Conservation (phyloP, 495 filamentous ascomycete species). For the Baudoinia panamericana region DNA sequence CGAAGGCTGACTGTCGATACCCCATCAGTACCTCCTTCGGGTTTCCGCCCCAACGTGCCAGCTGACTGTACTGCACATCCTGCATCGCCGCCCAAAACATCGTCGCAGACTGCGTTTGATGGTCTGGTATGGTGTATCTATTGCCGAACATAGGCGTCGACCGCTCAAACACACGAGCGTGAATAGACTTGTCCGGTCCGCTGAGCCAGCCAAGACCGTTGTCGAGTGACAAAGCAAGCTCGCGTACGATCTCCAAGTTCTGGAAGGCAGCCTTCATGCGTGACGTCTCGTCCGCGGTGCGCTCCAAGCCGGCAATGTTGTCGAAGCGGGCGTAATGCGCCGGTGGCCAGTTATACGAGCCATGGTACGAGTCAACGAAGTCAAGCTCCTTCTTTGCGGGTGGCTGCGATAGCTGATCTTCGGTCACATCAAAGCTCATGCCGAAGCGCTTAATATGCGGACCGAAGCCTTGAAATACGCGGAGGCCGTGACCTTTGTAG, state of each 20-base stretch:
- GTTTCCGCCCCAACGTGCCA: conserved; percentile 5
- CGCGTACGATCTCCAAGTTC: conserved; percentile 30
- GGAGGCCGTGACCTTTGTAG: conserved; percentile 34
- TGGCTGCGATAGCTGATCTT: conserved; percentile 28
- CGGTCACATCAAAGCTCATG: conserved; percentile 43
- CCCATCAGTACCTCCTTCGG: conserved; percentile 19
- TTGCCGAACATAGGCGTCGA: conserved; percentile 25
- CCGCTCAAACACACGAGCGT: conserved; percentile 19
- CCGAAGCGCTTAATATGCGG: conserved; percentile 38
- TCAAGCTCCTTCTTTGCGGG: conserved; percentile 33
- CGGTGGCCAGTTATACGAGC: conserved; percentile 40
- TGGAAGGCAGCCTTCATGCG: conserved; percentile 38
- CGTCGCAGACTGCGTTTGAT: conserved; percentile 18
- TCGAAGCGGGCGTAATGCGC: conserved; percentile 37
- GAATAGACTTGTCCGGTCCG: conserved; percentile 31
- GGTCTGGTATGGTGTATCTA: conserved; percentile 16
- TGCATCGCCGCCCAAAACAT: conserved; percentile 26
- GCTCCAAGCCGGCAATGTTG: conserved; percentile 36
- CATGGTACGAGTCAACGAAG: conserved; percentile 35
- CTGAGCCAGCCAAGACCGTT: conserved; percentile 44
- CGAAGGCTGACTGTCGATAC: background rate
- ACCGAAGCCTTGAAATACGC: conserved; percentile 39
- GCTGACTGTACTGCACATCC: conserved; percentile 10
- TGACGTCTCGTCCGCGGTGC: conserved; percentile 39
- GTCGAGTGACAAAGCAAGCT: conserved; percentile 43